phyloP scores from a whole-genome alignment of 2,329 filamentous ascomycete genomes.

The Calonectria ilicicola region DNA sequence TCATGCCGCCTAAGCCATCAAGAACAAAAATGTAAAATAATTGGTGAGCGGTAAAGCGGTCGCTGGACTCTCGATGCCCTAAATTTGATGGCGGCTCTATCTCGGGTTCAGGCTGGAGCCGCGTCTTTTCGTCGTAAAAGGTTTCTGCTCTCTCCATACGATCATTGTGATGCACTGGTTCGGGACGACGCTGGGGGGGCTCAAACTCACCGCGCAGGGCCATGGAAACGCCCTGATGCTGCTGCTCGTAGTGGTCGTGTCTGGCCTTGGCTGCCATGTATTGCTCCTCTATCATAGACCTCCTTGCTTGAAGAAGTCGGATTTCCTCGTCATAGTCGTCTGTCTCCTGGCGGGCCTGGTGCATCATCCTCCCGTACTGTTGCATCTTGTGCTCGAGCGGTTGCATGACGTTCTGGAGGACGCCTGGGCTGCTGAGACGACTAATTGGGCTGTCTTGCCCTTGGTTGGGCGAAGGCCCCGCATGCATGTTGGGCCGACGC shows the following conservation, averaged over 20 bases:
- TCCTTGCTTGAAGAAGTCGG: conserved; percentile 51
- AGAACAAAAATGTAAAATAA: conserved; percentile 61
- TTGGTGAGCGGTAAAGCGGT: conserved; percentile 56
- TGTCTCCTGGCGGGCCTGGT: conserved; percentile 51
- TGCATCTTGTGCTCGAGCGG: conserved; percentile 55
- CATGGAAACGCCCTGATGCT: conserved; percentile 53
- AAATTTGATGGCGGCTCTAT: not conserved
- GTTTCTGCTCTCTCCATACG: not conserved
- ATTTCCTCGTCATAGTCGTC: conserved; percentile 55
- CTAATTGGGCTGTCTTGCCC: conserved; percentile 41
- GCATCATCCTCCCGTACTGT: conserved; percentile 54
- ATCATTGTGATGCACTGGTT: not conserved
- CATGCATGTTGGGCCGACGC: not conserved
- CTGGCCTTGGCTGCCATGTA: conserved; percentile 54
- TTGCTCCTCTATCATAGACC: conserved; percentile 52
- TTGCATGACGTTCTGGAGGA: conserved; percentile 53
- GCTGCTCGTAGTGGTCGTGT: conserved; percentile 56
- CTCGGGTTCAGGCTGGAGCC: not conserved
- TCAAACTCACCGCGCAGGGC: conserved; percentile 52
- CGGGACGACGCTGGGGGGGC: not conserved
- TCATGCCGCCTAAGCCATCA: conserved; percentile 59
- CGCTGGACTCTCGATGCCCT: conserved; percentile 52
- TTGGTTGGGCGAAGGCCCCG: not conserved
- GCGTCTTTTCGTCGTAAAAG: not conserved
- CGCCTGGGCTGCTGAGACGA: conserved; percentile 54